These are phyloP conservation scores for Macrotyloma uniflorum DNA, from an alignment of 306 rosid genomes.

Conservation along the genomic window DNA sequence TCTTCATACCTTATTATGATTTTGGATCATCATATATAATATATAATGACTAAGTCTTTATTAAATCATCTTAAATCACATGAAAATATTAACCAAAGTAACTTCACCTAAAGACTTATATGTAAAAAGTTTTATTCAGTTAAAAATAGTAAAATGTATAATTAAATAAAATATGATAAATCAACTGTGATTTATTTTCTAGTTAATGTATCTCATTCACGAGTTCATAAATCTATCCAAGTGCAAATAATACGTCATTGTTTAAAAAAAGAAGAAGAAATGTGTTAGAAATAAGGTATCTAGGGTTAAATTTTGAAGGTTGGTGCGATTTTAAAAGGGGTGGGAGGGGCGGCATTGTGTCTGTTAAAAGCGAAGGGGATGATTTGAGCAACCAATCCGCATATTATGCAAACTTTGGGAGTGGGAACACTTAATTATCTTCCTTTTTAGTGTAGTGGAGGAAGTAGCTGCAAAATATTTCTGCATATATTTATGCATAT, in stretches of 20 bases:
- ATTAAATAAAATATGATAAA: background rate
- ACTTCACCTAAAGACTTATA: too few relatives aligned
- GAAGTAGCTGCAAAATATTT: conserved; percentile 32
- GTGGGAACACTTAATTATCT: conserved; percentile 49
- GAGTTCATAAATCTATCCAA: background rate
- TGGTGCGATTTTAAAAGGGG: conserved; percentile 42
- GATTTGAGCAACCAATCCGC: conserved; percentile 36
- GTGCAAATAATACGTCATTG: too few relatives aligned
- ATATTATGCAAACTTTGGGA: conserved; percentile 43
- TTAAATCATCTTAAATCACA: too few relatives aligned
- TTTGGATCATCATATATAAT: too few relatives aligned
- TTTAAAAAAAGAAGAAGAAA: too few relatives aligned
- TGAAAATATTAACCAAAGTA: too few relatives aligned
- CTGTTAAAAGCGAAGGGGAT: conserved; percentile 57
- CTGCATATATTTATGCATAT: background rate
- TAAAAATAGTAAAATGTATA: too few relatives aligned
- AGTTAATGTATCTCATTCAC: background rate
- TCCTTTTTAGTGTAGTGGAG: conserved; percentile 38
- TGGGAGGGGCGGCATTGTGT: conserved; percentile 67
- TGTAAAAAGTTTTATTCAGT: too few relatives aligned
- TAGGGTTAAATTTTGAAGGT: conserved; percentile 40
- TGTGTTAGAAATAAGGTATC: background rate
- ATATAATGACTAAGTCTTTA: too few relatives aligned
- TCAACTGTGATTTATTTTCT: background rate
- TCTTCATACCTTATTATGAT: too few relatives aligned